A percentile compares a stretch with the other conserved stretches of the same genome.
phyloP scores from a whole-genome alignment of 768 basidiomycete genomes.

The Peribolospora kevripleyi region DNA sequence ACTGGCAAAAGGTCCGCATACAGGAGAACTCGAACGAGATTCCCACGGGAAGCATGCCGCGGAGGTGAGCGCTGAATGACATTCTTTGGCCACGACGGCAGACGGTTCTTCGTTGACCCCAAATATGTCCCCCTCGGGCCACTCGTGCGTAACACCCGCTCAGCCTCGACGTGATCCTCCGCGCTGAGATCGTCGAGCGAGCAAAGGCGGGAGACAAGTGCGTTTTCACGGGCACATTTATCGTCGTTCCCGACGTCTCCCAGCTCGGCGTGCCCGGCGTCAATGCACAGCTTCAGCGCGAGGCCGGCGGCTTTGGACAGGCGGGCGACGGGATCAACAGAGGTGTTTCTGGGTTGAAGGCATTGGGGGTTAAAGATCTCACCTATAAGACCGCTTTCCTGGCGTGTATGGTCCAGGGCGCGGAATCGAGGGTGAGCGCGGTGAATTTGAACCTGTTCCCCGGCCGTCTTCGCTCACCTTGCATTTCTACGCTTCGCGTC shows the following conservation, averaged over 20 bases:
- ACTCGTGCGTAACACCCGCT: not conserved
- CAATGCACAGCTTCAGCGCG: constrained; percentile 72
- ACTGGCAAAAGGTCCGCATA: constrained; percentile 98
- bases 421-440: constrained; percentile 56
- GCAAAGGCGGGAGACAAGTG: constrained; percentile 98
- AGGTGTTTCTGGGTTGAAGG: constrained; percentile 85
- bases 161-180: constrained; percentile 81
- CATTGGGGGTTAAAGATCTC: constrained; percentile 75
- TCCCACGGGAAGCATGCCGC: constrained; percentile 93
- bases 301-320: constrained; percentile 40
- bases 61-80: constrained; percentile 22
- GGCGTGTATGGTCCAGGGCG: constrained; percentile 87
- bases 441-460: constrained; percentile 1
- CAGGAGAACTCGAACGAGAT: constrained; percentile 98
- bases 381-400: constrained; percentile 98
- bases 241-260: constrained; percentile 93
- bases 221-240: constrained; percentile 91
- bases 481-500: constrained; percentile 1
- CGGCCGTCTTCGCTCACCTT: not conserved
- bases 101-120: not conserved
- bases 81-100: not conserved
- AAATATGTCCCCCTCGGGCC: not conserved
- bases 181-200: constrained; percentile 87
- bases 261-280: constrained; percentile 88
- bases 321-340: constrained; percentile 30